A percentile compares a stretch with the other conserved stretches of the same genome.
Evolutionary conservation across 768 basidiomycete genomes (phyloP).

Genomic region (Podaxis carcinomalis): DNA sequence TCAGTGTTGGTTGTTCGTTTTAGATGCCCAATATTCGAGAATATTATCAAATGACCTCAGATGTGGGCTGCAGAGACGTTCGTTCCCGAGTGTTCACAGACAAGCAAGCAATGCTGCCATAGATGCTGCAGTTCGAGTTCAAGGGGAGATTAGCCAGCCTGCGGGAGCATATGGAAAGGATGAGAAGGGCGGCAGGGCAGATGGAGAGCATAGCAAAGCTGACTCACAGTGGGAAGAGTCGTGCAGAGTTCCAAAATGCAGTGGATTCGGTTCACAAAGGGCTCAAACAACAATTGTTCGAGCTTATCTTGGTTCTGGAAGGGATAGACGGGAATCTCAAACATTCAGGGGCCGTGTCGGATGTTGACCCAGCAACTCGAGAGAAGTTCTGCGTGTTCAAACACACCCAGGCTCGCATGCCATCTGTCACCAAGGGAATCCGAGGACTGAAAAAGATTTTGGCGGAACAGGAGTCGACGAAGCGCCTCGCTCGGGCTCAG

Average conservation of each 20-base stretch:
- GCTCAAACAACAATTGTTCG: not conserved
- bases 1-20: not conserved
- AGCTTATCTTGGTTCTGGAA: not conserved
- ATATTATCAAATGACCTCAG: not conserved
- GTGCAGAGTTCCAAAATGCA: not conserved
- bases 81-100: not conserved
- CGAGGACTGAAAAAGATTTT: not conserved
- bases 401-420: not conserved
- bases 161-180: not conserved
- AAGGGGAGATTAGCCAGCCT: not conserved
- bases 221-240: not conserved
- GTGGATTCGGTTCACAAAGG: not conserved
- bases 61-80: not conserved
- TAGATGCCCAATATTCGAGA: not conserved
- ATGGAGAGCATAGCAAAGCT: not conserved
- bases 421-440: not conserved
- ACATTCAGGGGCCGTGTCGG: not conserved
- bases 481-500: not conserved
- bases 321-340: not conserved
- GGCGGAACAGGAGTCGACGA: not conserved
- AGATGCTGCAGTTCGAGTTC: not conserved
- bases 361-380: not conserved
- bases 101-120: not conserved
- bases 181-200: not conserved
- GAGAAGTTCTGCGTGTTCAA: not conserved